These are phyloP conservation scores for Vickermania spadyakhi DNA, from an alignment of 208 protist genomes.

Conservation along the genomic window DNA sequence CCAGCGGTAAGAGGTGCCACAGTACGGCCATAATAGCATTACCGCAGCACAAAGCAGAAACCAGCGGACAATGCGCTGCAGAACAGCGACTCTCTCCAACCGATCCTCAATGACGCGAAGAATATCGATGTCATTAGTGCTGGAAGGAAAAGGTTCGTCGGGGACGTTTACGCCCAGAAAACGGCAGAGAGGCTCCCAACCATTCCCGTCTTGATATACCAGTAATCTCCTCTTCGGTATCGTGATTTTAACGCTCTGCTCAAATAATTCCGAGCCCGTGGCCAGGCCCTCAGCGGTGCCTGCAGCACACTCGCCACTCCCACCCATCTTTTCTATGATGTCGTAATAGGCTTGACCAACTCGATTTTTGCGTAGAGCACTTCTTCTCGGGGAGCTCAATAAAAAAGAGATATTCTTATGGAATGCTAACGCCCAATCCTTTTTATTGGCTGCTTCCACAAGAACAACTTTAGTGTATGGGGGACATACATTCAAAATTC, in stretches of 20 bases:
- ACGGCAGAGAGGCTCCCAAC: conserved; percentile 59
- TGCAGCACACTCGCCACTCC: conserved; percentile 5
- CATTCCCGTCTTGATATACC: conserved; percentile 57
- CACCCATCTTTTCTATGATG: conserved; percentile 55
- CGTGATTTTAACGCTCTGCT: conserved; percentile 38
- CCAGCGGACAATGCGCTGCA: conserved; percentile 18
- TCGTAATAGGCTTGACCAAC: conserved; percentile 33
- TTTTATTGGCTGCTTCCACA: conserved; percentile 56
- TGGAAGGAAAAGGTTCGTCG: conserved; percentile 40
- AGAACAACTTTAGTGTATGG: conserved; percentile 71
- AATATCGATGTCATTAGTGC: conserved; percentile 44
- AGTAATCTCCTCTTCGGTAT: conserved; percentile 33
- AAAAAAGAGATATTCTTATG: conserved; percentile 23
- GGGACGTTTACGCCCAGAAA: conserved; percentile 60
- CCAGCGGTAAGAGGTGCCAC: conserved; percentile 4
- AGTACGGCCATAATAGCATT: conserved; percentile 14
- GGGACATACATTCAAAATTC: conserved; percentile 46
- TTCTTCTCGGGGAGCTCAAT: too few relatives aligned
- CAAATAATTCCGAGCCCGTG: too few relatives aligned
- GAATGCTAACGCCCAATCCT: conserved; percentile 31
- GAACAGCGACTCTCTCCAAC: conserved; percentile 35
- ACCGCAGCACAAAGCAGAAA: conserved; percentile 9
- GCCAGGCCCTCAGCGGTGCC: too few relatives aligned
- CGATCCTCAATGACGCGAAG: conserved; percentile 50
- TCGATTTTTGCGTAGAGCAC: too few relatives aligned